Evolutionary conservation across 2,329 filamentous ascomycete genomes (phyloP).

Genomic region (Colletotrichum eleusines): DNA sequence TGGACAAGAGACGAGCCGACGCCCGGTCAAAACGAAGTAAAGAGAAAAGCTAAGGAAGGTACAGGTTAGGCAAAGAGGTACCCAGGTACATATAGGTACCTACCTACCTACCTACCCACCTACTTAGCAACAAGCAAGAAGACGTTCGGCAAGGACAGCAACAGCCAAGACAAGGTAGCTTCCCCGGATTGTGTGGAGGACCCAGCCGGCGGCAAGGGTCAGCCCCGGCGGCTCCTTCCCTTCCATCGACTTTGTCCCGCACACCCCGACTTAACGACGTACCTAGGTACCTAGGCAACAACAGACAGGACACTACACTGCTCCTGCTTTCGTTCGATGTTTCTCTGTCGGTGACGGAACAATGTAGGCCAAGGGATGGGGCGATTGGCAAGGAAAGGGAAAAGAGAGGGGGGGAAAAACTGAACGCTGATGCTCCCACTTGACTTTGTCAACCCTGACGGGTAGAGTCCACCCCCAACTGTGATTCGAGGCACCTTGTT

Average conservation of each 20-base stretch:
- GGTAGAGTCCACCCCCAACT: neutral
- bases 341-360: slow-evolving; percentile 12
- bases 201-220: neutral
- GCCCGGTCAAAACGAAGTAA: no score
- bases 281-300: no score
- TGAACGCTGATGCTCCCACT: neutral
- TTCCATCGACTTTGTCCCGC: slow-evolving; percentile 9
- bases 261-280: slow-evolving; percentile 5
- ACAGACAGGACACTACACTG: neutral
- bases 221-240: neutral
- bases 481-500: neutral
- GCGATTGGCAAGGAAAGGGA: neutral
- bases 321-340: neutral
- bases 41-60: no score
- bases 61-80: no score
- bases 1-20: no score
- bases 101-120: no score
- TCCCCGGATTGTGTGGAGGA: neutral
- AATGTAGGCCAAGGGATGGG: slow-evolving; percentile 13
- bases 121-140: neutral
- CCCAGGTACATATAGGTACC: no score
- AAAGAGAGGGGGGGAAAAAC: no score
- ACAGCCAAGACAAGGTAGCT: neutral
- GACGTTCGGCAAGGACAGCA: neutral
- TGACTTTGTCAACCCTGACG: neutral